phyloP scores from a whole-genome alignment of 83 land plant genomes.

The Picea abies region DNA sequence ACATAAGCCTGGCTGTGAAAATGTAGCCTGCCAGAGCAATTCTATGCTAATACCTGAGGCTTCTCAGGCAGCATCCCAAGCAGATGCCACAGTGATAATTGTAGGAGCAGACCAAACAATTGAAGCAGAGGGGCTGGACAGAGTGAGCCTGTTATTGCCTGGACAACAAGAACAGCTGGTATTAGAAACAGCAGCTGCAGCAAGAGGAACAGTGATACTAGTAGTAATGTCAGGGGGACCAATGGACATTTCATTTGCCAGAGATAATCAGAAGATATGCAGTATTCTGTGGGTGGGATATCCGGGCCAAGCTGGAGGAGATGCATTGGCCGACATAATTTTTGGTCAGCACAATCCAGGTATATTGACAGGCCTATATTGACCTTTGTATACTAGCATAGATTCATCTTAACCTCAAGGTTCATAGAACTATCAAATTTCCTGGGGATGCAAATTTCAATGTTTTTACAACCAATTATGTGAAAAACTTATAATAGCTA shows the following conservation, averaged over 20 bases:
- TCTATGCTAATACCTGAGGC: slow-evolving; percentile 49
- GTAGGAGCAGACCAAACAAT: slow-evolving; percentile 72
- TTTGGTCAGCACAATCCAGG: slow-evolving; percentile 96
- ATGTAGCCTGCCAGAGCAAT: slow-evolving; percentile 52
- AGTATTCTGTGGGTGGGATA: slow-evolving; percentile 93
- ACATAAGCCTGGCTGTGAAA: slow-evolving; percentile 58
- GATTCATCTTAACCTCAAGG: no score
- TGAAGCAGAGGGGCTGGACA: slow-evolving; percentile 64
- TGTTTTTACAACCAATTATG: no score
- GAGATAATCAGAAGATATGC: slow-evolving; percentile 51
- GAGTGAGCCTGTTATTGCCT: slow-evolving; percentile 62
- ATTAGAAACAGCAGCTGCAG: slow-evolving; percentile 41
- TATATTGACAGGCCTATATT: neutral
- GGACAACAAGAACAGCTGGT: slow-evolving; percentile 77
- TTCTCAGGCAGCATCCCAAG: slow-evolving; percentile 21
- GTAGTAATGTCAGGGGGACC: slow-evolving; percentile 91
- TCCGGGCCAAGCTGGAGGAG: slow-evolving; percentile 92
- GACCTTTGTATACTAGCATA: no score
- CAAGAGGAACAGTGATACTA: slow-evolving; percentile 53
- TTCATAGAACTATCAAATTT: no score
- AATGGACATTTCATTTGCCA: slow-evolving; percentile 78
- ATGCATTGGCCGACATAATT: slow-evolving; percentile 70
- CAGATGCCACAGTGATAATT: slow-evolving; percentile 69
- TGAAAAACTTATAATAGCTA: no score
- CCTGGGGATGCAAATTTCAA: no score